Base-by-base conservation (phyloP, 2,329 filamentous ascomycete genomes). In the Monosporascus ibericus region DNA sequence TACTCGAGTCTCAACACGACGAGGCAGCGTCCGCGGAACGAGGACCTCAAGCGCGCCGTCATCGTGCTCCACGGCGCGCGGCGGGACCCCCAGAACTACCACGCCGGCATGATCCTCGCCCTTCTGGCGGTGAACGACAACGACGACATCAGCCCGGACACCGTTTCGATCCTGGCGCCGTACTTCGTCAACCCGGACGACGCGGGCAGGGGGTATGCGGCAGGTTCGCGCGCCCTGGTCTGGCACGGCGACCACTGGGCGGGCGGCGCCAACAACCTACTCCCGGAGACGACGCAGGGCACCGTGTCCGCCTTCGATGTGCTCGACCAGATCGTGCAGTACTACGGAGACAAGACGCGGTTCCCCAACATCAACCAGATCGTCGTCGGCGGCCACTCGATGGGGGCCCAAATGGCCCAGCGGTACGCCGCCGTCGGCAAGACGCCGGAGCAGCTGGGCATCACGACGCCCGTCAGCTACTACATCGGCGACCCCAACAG, bases 341-440 rank as follows among this genome's bases (percentile, higher is more conserved):
- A 30, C 18, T 54, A 51, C 34, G 52, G 49, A 15, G 44, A 52
- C 50, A 53, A 44, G 44, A 39, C 25, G 5, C 14, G 11, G 47
- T 56, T 52, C 36, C 54, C 54, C 7, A 56, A 56, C 36, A 49
- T 56, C 34, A 52, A 54, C 7, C 52, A 54, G 34, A 56, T 56
- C 14, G 49, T 56, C 17, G 47, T 56, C 7, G 47, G 47, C 17
- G 54, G 54, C 2, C 54, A 56, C 48, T 56, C 54, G 6, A 48
- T 52, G 30, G 54, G 54, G 6, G 54, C 40, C 6, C 54, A 56
- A 30, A 50, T 50, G 39, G 47, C 37, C 20, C 52, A 56, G 22
- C 54, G 54, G 24, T 56, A 53, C 30, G 54, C 50, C 25, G 54
- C 52, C n/a, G 49, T 56, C 9, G 54, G 48, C 36, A 52, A 54